These are phyloP conservation scores for Tetracentron sinense DNA, from an alignment of 164 flowering plant species.

Conservation along the genomic window DNA sequence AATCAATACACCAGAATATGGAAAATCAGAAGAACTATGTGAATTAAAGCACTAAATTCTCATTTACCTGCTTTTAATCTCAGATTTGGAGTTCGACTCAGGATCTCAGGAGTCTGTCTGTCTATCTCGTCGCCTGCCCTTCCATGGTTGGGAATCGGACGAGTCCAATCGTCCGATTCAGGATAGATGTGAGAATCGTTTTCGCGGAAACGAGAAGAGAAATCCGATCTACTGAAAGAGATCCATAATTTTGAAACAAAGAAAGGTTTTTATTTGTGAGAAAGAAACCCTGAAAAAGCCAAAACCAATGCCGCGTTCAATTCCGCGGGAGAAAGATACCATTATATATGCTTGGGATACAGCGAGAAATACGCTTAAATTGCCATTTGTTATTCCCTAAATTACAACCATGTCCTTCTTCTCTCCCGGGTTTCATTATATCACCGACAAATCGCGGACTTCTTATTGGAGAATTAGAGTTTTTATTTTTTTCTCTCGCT, in stretches of 20 bases:
- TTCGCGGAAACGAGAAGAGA: not conserved
- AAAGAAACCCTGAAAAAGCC: conserved; percentile 14
- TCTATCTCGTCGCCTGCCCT: too few relatives aligned
- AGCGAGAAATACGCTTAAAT: not conserved
- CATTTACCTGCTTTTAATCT: not conserved
- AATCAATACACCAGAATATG: not conserved
- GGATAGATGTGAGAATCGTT: not conserved
- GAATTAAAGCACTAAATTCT: not conserved
- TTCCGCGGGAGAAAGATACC: conserved; percentile 35
- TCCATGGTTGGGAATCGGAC: not conserved
- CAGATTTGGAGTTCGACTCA: not conserved
- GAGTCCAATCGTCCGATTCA: not conserved
- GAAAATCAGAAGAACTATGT: not conserved
- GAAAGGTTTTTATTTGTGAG: not conserved
- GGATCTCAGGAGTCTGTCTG: too few relatives aligned
- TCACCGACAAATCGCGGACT: conserved; percentile 4
- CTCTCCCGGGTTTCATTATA: not conserved
- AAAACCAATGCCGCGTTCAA: conserved; percentile 47
- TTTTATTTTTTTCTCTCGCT: too few relatives aligned
- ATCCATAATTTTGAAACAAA: not conserved
- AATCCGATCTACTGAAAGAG: not conserved
- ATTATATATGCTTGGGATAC: not conserved
- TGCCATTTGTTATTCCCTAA: not conserved
- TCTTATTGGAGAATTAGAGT: too few relatives aligned
- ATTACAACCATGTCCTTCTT: not conserved